Evolutionary conservation across 1,284 basidiomycete species (phyloP), one percentile per base, ranked within the genome.

Genomic region (Moesziomyces aphidis): DNA sequence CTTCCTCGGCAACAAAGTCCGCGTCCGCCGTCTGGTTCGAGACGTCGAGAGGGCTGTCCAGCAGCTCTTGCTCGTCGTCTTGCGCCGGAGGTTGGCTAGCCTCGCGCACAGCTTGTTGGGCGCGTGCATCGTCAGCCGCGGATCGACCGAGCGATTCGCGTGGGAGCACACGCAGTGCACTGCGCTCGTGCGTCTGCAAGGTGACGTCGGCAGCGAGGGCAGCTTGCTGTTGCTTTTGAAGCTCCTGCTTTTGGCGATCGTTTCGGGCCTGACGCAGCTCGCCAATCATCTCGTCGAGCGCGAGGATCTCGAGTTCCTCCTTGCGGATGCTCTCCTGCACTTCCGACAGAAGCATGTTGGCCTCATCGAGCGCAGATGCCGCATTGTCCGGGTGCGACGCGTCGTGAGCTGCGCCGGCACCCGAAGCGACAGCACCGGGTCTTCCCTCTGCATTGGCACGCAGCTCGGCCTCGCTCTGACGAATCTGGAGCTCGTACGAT

Each of bases 241-340:
- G 56, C 52, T 73, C 64, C 42, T 67, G 61, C 34, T 60, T 63
- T 17, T 69, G 61, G 45, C 63, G 50, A 13, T 62, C 65, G 42
- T 45, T 28, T 23, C 64, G 60, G 8, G 64, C 64, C 31, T 73
- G 61, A 21, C 70, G 64, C 15, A 82, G 56, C 49, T 83, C 82
- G 28, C 59, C 47, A 9, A 77, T 73, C 76, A 82, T 77, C 48
- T 77, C 78, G 31, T 82, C 80, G 26, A 84, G 70, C 6, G 83
- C 83, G n/a, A 84, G 61, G 23, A 83, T 74, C 53, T 84, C 83
- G 61, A 84, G 81, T 23, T 80, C 70, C 53, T 84, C 83, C 24
- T 76, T 75, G 45, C 80, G 67, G 10, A 80, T 70, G 28, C 62
- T 71, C 22, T 76, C 73, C 51, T 71, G 57, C 19, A 82, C 43